Percentiles rank a stretch among this genome's conserved stretches.
Conservation (phyloP, 2,329 filamentous ascomycete species). For the Gnomoniopsis sp. region DNA sequence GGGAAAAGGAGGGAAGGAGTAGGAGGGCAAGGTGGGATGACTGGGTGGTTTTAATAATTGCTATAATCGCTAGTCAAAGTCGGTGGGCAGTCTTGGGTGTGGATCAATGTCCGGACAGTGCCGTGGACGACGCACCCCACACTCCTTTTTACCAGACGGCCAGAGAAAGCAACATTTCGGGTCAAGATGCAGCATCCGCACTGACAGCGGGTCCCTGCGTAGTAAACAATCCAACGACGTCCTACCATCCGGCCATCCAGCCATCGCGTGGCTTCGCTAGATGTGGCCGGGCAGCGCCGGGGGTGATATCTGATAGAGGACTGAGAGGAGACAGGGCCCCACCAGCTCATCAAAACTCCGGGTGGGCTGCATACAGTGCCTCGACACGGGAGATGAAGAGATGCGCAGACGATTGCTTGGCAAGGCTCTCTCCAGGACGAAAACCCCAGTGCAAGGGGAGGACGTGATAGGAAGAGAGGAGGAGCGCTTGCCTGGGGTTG, state of each 20-base stretch:
- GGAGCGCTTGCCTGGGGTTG: background rate
- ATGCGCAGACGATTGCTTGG: background rate
- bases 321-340: background rate
- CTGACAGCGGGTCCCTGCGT: background rate
- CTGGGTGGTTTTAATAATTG: background rate
- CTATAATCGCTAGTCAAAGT: background rate
- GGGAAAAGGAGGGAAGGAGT: constrained; percentile 31
- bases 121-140: background rate
- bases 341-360: background rate
- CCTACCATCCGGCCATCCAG: no score
- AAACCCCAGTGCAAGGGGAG: background rate
- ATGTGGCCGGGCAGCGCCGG: no score
- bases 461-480: background rate
- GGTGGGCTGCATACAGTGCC: background rate
- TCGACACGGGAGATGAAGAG: background rate
- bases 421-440: background rate
- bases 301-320: background rate
- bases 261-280: background rate
- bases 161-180: no score
- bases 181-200: background rate
- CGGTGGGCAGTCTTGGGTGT: background rate
- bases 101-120: background rate
- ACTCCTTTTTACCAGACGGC: background rate
- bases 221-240: background rate
- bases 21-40: constrained; percentile 30